Conservation (phyloP, 2,329 filamentous ascomycete species). For the Xylariales sp. region DNA sequence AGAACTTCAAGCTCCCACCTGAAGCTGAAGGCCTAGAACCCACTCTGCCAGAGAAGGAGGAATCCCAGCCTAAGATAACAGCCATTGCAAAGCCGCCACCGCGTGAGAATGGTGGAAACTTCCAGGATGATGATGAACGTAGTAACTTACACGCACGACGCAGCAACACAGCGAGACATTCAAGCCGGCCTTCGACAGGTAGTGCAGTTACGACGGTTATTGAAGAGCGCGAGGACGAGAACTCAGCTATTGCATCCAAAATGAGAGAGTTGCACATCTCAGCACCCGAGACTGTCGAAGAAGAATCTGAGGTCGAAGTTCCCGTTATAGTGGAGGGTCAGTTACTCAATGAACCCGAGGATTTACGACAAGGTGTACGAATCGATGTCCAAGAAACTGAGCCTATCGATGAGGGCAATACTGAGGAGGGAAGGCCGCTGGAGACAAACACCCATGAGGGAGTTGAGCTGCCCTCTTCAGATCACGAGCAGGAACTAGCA, state of each 20-base stretch:
- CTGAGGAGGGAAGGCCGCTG: slow-evolving; percentile 11
- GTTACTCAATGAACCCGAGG: slow-evolving; percentile 21
- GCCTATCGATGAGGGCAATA: slow-evolving; percentile 13
- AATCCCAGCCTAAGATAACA: slow-evolving; percentile 29
- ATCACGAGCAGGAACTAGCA: too few species aligned
- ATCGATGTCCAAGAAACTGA: slow-evolving; percentile 4
- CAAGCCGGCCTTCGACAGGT: slow-evolving; percentile 75
- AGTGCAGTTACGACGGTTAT: slow-evolving; percentile 77
- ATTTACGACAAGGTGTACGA: slow-evolving; percentile 8
- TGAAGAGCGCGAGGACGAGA: slow-evolving; percentile 75
- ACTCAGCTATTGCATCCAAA: slow-evolving; percentile 39
- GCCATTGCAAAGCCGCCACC: slow-evolving; percentile 24
- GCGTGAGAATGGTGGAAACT: slow-evolving; percentile 21
- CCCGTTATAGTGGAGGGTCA: slow-evolving; percentile 36
- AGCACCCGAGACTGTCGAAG: slow-evolving; percentile 56
- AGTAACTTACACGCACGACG: slow-evolving; percentile 42
- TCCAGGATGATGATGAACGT: slow-evolving; percentile 43
- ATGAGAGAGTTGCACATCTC: slow-evolving; percentile 44
- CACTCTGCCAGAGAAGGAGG: slow-evolving; percentile 35
- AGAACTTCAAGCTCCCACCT: slow-evolving; percentile 92
- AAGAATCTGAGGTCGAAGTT: slow-evolving; percentile 32
- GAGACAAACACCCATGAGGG: slow-evolving; percentile 13
- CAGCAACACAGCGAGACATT: slow-evolving; percentile 77
- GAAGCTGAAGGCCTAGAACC: slow-evolving; percentile 83
- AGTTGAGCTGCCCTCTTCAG: slow-evolving; percentile 13